Evolutionary conservation across 2,329 filamentous ascomycete species (phyloP).

Genomic region (Daldinia eschscholtzii): DNA sequence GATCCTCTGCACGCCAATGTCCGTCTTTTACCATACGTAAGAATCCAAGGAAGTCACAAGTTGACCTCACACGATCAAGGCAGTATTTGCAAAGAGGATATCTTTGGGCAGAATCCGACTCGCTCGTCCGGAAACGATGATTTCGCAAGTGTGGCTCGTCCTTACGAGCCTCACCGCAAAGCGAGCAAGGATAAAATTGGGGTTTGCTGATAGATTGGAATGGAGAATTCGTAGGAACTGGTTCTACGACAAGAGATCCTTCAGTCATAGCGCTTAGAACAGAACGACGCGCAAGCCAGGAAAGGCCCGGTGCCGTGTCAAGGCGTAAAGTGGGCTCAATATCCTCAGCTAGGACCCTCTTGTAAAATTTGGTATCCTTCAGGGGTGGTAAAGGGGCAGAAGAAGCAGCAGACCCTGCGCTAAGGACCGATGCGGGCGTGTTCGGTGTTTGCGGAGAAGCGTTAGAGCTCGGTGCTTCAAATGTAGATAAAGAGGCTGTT

Average conservation of each 20-base stretch:
- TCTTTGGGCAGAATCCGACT: slow-evolving; percentile 85
- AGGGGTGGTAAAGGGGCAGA: slow-evolving; percentile 68
- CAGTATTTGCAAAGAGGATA: slow-evolving; percentile 94
- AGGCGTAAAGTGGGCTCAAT: slow-evolving; percentile 94
- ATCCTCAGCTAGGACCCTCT: slow-evolving; percentile 87
- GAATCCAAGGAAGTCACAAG: slow-evolving; percentile 94
- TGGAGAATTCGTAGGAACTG: slow-evolving; percentile 73
- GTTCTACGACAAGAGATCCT: slow-evolving; percentile 89
- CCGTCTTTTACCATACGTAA: slow-evolving; percentile 92
- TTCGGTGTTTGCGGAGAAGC: slow-evolving; percentile 71
- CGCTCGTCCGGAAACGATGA: slow-evolving; percentile 89
- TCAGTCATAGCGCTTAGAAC: slow-evolving; percentile 87
- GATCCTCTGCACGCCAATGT: slow-evolving; percentile 86
- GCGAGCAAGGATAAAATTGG: slow-evolving; percentile 77
- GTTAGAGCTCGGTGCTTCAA: slow-evolving; percentile 60
- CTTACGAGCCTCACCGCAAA: slow-evolving; percentile 87
- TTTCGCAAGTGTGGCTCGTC: slow-evolving; percentile 79
- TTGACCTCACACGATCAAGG: slow-evolving; percentile 83
- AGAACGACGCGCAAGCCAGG: slow-evolving; percentile 89
- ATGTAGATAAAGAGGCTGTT: slow-evolving; percentile 67
- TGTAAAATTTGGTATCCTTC: slow-evolving; percentile 95
- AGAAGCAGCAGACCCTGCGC: slow-evolving; percentile 57
- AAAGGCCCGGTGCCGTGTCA: slow-evolving; percentile 89
- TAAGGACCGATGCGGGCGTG: slow-evolving; percentile 67
- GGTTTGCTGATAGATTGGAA: slow-evolving; percentile 64